A percentile compares a stretch with the other conserved stretches of the same genome.
Conservation (phyloP, 805 yeast genomes). For the Metschnikowia peoriensis region DNA sequence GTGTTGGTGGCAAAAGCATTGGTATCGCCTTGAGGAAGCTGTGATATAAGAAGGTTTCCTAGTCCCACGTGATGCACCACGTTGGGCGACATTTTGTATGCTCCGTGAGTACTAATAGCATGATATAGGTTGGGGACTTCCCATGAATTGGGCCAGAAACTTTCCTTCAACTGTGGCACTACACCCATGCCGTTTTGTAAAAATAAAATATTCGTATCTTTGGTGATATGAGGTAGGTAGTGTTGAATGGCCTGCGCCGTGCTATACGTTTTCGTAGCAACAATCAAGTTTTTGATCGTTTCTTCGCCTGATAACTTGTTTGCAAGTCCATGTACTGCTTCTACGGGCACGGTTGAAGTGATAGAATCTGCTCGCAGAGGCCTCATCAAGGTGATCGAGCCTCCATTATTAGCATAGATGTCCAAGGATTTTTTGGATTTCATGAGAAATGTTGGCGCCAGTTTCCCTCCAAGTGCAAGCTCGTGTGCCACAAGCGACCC, state of each 20-base stretch:
- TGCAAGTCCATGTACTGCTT: conserved; percentile 21
- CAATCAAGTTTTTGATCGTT: conserved; percentile 55
- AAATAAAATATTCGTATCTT: conserved; percentile 56
- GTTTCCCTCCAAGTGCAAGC: conserved; percentile 39
- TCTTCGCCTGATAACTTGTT: conserved; percentile 8
- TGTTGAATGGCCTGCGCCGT: conserved; percentile 63
- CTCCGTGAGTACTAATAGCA: conserved; percentile 86
- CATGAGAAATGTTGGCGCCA: conserved; percentile 36
- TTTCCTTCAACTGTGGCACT: conserved; percentile 46
- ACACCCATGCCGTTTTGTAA: conserved; percentile 89
- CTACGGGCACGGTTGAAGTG: conserved; percentile 22
- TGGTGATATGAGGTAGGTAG: conserved; percentile 46
- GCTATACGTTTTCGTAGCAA: conserved; percentile 80
- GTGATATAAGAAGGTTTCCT: conserved; percentile 61
- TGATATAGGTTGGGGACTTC: conserved; percentile 60
- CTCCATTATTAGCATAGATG: conserved; percentile 40
- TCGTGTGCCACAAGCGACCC: conserved; percentile 49
- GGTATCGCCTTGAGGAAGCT: conserved; percentile 40
- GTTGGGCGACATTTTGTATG: conserved; percentile 44
- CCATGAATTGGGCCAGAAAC: conserved; percentile 50
- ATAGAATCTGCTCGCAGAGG: conserved; percentile 21
- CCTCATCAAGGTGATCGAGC: conserved; percentile 31
- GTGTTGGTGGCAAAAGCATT: background rate
- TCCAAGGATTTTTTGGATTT: conserved; percentile 42
- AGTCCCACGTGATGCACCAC: conserved; percentile 62